Evolutionary conservation across 139 green algal genomes (phyloP).

Genomic region (Chlamydomonas sp.): DNA sequence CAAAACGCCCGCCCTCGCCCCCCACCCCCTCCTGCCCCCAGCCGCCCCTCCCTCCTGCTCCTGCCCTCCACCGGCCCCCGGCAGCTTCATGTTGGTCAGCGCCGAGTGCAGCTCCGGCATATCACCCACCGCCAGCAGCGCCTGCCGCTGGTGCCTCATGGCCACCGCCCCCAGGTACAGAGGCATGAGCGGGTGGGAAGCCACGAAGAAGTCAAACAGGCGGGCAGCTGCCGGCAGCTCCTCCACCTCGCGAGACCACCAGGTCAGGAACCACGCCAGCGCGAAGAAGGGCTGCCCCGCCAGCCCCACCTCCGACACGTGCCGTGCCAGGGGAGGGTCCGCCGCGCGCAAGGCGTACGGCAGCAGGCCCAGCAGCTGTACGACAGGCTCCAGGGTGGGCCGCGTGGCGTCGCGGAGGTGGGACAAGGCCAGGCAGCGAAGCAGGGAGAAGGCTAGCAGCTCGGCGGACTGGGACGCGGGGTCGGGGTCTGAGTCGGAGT

Average conservation of each 20-base stretch:
- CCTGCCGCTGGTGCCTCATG: slow-evolving; percentile 58
- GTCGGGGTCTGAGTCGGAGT: not conserved
- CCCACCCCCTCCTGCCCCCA: not conserved
- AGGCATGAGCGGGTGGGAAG: slow-evolving; percentile 89
- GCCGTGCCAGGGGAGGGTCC: slow-evolving; percentile 46
- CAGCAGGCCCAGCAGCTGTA: slow-evolving; percentile 75
- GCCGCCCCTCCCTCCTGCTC: not conserved
- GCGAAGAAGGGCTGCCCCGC: slow-evolving; percentile 70
- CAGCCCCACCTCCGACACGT: slow-evolving; percentile 55
- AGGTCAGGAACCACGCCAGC: slow-evolving; percentile 85
- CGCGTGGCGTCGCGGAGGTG: slow-evolving; percentile 87
- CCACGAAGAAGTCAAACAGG: slow-evolving; percentile 92
- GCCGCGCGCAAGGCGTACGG: slow-evolving; percentile 64
- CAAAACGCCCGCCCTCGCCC: not conserved
- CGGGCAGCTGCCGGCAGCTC: slow-evolving; percentile 65
- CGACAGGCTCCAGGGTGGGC: slow-evolving; percentile 70
- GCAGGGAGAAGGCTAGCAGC: slow-evolving; percentile 62
- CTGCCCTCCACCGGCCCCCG: not conserved
- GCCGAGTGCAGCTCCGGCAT: slow-evolving; percentile 69
- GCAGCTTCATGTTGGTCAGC: slow-evolving; percentile 65
- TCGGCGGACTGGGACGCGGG: slow-evolving; percentile 4
- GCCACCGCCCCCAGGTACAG: slow-evolving; percentile 86
- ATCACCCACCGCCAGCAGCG: slow-evolving; percentile 65
- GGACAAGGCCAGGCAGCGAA: slow-evolving; percentile 60
- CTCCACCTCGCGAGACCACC: slow-evolving; percentile 87